Conservation (phyloP, 2,329 filamentous ascomycete species). For the Penicillium decumbens region DNA sequence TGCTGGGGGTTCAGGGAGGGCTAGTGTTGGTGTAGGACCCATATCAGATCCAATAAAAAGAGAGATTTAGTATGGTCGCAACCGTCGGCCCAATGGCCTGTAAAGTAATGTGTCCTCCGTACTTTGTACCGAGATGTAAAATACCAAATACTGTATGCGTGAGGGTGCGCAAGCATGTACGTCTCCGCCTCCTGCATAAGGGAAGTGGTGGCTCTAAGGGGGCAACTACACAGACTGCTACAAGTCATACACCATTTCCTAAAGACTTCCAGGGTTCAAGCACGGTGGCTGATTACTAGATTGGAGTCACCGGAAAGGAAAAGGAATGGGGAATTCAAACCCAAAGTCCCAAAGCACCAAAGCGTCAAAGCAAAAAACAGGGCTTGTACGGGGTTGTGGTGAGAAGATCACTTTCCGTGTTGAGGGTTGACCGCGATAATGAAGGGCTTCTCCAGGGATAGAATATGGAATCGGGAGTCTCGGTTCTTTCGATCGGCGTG, state of each 20-base stretch:
- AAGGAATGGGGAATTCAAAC: constrained; percentile 27
- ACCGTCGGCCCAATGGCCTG: constrained; percentile 21
- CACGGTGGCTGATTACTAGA: constrained; percentile 28
- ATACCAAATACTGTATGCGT: constrained; percentile 9
- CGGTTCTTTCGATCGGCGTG: constrained; percentile 15
- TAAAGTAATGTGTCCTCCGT: background rate
- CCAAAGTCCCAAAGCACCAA: constrained; percentile 12
- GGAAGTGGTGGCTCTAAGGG: constrained; percentile 18
- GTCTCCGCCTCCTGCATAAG: constrained; percentile 21
- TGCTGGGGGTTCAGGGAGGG: constrained; percentile 9
- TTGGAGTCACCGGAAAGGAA: constrained; percentile 13
- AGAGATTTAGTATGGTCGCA: constrained; percentile 30
- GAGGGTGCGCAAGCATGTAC: constrained; percentile 20
- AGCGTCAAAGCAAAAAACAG: background rate
- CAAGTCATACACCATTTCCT: background rate
- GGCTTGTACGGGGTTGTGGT: constrained; percentile 1
- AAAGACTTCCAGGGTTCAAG: constrained; percentile 15
- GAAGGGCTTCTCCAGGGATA: constrained; percentile 10
- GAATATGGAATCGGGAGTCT: constrained; percentile 9
- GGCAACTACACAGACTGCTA: background rate
- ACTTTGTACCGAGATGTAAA: background rate
- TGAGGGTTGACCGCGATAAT: constrained; percentile 2
- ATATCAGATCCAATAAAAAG: constrained; percentile 37
- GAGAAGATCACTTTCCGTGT: constrained; percentile 19
- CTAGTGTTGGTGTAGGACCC: constrained; percentile 22